Conservation (phyloP, 73 alveolate genomes). For the Paramecium bursaria region DNA sequence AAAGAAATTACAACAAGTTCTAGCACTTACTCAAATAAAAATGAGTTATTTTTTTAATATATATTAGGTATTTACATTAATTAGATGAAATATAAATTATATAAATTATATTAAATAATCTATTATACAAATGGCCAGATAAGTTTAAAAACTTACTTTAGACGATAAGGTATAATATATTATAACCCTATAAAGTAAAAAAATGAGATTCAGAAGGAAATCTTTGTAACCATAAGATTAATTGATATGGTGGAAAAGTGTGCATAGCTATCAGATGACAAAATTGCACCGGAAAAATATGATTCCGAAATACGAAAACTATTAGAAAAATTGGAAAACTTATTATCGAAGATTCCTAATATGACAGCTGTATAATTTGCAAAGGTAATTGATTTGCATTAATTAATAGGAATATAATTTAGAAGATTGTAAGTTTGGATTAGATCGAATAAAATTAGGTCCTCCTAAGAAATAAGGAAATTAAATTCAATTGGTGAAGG, state of each 20-base stretch:
- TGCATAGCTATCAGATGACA: conserved; percentile 57
- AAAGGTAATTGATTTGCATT: background rate
- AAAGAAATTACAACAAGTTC: too few relatives aligned
- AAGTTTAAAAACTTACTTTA: conserved; percentile 9
- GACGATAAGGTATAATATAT: conserved; percentile 25
- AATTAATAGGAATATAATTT: conserved; percentile 33
- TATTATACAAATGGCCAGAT: background rate
- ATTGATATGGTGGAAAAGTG: conserved; percentile 65
- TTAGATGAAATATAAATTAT: too few relatives aligned
- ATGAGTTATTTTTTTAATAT: too few relatives aligned
- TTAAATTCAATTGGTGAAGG: conserved; percentile 19
- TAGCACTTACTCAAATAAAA: too few relatives aligned
- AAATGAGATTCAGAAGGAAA: conserved; percentile 32
- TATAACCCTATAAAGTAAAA: background rate
- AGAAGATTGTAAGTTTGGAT: conserved; percentile 59
- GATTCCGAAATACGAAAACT: conserved; percentile 14
- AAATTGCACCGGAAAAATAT: conserved; percentile 41
- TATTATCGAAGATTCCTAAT: background rate
- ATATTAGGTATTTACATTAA: too few relatives aligned
- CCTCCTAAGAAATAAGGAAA: conserved; percentile 52
- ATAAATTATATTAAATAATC: too few relatives aligned
- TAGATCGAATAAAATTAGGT: conserved; percentile 22
- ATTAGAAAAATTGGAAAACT: conserved; percentile 20
- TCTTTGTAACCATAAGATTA: conserved; percentile 31
- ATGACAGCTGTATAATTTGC: background rate